Evolutionary conservation across 2,329 filamentous ascomycete genomes (phyloP).

Genomic region (Mariannaea elegans): DNA sequence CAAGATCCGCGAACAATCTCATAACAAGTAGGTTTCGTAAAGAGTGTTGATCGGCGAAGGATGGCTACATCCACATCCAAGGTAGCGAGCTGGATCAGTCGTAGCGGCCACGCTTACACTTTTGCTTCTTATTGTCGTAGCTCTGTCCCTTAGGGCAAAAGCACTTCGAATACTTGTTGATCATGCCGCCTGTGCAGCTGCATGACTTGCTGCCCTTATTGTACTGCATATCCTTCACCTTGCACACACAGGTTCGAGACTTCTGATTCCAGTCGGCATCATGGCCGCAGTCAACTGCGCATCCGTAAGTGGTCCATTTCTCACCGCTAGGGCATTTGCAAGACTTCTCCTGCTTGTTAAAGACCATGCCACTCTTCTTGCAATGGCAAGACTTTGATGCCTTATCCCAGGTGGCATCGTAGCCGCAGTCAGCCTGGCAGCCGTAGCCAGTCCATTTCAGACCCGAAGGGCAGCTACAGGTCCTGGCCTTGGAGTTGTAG

Average conservation of each 20-base stretch:
- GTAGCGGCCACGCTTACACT: neutral
- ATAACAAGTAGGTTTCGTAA: too few species aligned
- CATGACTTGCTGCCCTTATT: neutral
- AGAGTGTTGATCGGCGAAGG: too few species aligned
- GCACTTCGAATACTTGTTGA: neutral
- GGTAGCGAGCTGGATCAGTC: neutral
- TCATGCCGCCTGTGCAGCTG: neutral
- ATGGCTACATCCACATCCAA: too few species aligned
- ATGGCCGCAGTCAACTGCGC: neutral
- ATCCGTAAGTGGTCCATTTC: neutral
- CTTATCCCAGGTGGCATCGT: neutral
- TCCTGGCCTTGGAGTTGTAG: neutral
- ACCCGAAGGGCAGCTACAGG: neutral
- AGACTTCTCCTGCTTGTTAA: neutral
- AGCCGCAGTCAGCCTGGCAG: constrained; percentile 2
- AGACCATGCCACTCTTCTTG: constrained; percentile 1
- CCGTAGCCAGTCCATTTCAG: neutral
- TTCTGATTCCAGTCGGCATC: neutral
- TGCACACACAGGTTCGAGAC: neutral
- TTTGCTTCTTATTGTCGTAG: neutral
- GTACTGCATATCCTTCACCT: neutral
- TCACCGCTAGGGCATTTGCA: constrained; percentile 5
- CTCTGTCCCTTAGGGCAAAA: neutral
- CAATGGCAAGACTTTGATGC: neutral
- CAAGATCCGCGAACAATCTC: too few species aligned